Base-by-base conservation (phyloP, 2,329 filamentous ascomycete species). In the Colletotrichum simmondsii region DNA sequence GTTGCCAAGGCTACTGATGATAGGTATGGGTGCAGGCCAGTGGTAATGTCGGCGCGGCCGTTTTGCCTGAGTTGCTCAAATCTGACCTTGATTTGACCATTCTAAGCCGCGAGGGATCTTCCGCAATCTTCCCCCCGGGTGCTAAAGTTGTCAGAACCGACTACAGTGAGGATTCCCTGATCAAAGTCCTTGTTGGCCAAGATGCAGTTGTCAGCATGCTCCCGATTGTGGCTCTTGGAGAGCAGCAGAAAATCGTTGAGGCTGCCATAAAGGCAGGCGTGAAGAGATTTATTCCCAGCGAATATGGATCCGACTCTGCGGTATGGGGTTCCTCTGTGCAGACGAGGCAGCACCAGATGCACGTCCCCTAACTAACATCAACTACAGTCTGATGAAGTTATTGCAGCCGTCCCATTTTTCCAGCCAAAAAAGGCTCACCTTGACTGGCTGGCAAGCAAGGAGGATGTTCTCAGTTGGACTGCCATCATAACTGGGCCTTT, bases 191-290 rank as follows among this genome's bases (percentile, higher is more conserved):
- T 14, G 24, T 32, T 10, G 75, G 71, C 12, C 73, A 74, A 37
- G 74, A 76, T 54, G 71, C 71, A 0, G 74, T 74, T 14, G 75
- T 91, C 52, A 85, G 83, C 26, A 80, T 85, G 5, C 81, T 89
- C 56, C 70, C 72, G 3, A 60, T 72, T 24, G 82, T 82, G 16
- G 54, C 68, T 3, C 61, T 65, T 1, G 61, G 14, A 26, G 78
- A 84, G 1, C 88, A 90, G 74, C 79, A 85, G 12, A 61, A 54
- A 5, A 28, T 68, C 2, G 56, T 89, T 46, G 85, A 89, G 61
- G 88, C 87, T 0, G 84, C 87, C 37, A 83, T 87, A 30, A 82
- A 82, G 10, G 88, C 87, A 3, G 86, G 87, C n/a, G 87, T 90
- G 2, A 83, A 87, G 75, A 82, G 86, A 16, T 88, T 89, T 79